These are phyloP conservation scores for Pulveroboletus sp. DNA, from an alignment of 768 basidiomycete species.

Conservation along the genomic window DNA sequence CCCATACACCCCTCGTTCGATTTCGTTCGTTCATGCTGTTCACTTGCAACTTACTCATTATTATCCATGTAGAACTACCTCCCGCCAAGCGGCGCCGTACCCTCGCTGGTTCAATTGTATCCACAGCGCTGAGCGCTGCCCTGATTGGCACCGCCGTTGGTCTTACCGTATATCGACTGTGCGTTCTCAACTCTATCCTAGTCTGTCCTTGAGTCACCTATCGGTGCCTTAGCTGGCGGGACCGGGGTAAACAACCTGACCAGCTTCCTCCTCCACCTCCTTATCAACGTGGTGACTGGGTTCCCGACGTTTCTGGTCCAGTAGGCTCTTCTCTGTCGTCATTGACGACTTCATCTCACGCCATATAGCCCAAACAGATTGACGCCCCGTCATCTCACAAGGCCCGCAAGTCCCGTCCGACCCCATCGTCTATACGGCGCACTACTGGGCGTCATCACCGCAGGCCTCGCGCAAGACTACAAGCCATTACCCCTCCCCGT, in stretches of 20 bases:
- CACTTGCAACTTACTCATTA: conserved; percentile 38
- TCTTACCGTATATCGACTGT: conserved; percentile 83
- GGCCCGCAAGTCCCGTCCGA: conserved; percentile 34
- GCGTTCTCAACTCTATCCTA: conserved; percentile 30
- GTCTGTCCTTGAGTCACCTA: background rate
- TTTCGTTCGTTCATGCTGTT: conserved; percentile 27
- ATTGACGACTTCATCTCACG: conserved; percentile 9
- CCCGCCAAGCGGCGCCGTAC: conserved; percentile 77
- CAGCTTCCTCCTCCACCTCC: conserved; percentile 55
- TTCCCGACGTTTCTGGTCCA: conserved; percentile 36
- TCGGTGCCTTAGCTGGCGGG: conserved; percentile 57
- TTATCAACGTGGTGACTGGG: conserved; percentile 59
- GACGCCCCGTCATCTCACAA: conserved; percentile 37
- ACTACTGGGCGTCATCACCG: conserved; percentile 34
- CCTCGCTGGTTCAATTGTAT: conserved; percentile 77
- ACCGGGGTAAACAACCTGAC: conserved; percentile 57
- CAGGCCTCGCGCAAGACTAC: conserved; percentile 27
- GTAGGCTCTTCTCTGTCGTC: conserved; percentile 17
- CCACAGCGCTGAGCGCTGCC: conserved; percentile 79
- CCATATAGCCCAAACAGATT: conserved; percentile 25
- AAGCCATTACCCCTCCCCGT: conserved; percentile 24
- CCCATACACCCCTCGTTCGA: conserved; percentile 8
- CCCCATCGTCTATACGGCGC: conserved; percentile 31
- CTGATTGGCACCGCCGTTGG: conserved; percentile 85
- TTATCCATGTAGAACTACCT: conserved; percentile 63